phyloP scores from a whole-genome alignment of 2,329 filamentous ascomycete genomes.

The Cladosporium sphaerospermum region DNA sequence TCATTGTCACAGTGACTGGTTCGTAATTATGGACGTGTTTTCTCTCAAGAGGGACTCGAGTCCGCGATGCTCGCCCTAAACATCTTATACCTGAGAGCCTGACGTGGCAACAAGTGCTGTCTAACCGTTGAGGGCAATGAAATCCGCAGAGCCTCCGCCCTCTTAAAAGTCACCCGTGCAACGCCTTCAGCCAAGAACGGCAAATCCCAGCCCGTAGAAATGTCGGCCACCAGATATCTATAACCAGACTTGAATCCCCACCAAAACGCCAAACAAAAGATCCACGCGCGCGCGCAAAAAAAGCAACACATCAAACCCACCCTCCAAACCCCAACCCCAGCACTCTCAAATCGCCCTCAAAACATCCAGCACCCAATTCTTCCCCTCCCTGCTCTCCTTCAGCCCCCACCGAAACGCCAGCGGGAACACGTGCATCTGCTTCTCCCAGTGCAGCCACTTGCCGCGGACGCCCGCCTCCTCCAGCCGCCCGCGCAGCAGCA shows the following conservation, averaged over 20 bases:
- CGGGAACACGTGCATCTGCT: slow-evolving; percentile 56
- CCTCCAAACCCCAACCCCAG: not conserved
- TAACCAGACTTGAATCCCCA: too few relatives aligned
- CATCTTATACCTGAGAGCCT: too few relatives aligned
- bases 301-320: not conserved
- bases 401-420: slow-evolving; percentile 45
- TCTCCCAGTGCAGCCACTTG: slow-evolving; percentile 54
- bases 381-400: slow-evolving; percentile 41
- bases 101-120: too few relatives aligned
- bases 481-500: slow-evolving; percentile 44
- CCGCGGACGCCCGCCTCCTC: slow-evolving; percentile 41
- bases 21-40: too few relatives aligned
- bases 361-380: slow-evolving; percentile 41
- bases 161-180: too few relatives aligned
- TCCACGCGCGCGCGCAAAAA: not conserved
- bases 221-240: not conserved
- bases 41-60: too few relatives aligned
- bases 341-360: slow-evolving; percentile 15
- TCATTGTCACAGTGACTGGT: too few relatives aligned
- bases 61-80: too few relatives aligned
- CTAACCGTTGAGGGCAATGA: too few relatives aligned
- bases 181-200: not conserved
- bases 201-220: not conserved
- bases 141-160: too few relatives aligned
- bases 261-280: not conserved